Conservation (phyloP, 73 alveolate genomes). For the Durusdinium trenchii region DNA sequence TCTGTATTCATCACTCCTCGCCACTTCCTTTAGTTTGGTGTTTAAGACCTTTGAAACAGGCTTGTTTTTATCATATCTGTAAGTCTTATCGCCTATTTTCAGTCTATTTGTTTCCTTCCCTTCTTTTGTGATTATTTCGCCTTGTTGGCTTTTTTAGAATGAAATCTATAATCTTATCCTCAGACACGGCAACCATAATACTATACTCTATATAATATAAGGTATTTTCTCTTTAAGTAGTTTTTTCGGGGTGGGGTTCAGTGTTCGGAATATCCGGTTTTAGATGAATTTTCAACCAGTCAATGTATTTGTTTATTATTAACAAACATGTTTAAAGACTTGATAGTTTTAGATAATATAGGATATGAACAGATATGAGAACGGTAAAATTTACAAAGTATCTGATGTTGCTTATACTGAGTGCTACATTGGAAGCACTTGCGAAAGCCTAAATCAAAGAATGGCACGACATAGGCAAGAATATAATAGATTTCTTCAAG, state of each 20-base stretch:
- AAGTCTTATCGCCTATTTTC: neutral
- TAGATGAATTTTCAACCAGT: neutral
- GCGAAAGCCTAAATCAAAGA: neutral
- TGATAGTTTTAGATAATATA: too few species aligned
- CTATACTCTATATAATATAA: neutral
- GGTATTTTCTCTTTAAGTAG: neutral
- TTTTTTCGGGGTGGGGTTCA: neutral
- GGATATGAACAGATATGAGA: neutral
- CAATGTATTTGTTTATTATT: neutral
- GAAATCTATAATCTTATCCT: neutral
- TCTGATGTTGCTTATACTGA: neutral
- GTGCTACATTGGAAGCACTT: neutral
- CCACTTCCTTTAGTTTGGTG: neutral
- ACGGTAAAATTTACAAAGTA: neutral
- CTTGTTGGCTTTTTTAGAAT: neutral
- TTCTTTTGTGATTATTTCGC: neutral
- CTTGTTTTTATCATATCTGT: neutral
- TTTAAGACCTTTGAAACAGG: neutral
- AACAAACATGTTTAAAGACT: too few species aligned
- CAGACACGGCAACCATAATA: neutral
- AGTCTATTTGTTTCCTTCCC: slow-evolving; percentile 6
- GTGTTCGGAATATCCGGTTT: neutral
- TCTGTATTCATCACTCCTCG: neutral
- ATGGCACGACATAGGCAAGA: neutral
- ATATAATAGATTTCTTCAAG: neutral